Percentiles rank a stretch among this genome's conserved stretches.
These are phyloP conservation scores for Kokia cookei DNA, from an alignment of 441 rosid species.

Conservation along the genomic window DNA sequence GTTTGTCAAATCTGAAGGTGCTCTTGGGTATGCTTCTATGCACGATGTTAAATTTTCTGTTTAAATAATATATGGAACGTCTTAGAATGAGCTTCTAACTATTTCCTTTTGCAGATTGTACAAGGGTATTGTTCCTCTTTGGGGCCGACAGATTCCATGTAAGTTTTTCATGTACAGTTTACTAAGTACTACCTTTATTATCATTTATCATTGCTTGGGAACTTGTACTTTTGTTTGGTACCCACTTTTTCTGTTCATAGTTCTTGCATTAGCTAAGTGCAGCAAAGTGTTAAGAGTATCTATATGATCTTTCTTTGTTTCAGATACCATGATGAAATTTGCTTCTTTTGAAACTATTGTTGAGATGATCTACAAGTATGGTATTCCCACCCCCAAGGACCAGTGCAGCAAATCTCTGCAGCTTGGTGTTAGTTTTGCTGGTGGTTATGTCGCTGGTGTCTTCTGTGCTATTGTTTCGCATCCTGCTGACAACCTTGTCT, in stretches of 20 bases:
- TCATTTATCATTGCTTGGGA: not conserved
- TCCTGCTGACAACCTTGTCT: constrained; percentile 98
- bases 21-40: constrained; percentile 55
- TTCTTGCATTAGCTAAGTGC: not conserved
- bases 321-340: constrained; percentile 99
- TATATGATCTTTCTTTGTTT: constrained; percentile 1
- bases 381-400: constrained; percentile 78
- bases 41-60: not conserved
- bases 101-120: constrained; percentile 62
- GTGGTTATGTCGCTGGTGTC: constrained; percentile 95
- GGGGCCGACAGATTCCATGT: constrained; percentile 99
- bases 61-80: not conserved
- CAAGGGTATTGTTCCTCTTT: constrained; percentile 94
- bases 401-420: constrained; percentile 87
- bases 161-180: constrained; percentile 26
- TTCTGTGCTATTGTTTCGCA: constrained; percentile 96
- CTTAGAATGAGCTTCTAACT: not conserved
- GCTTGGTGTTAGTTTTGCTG: constrained; percentile 93
- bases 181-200: not conserved
- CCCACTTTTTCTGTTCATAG: not conserved
- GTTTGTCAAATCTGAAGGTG: constrained; percentile 91
- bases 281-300: not conserved
- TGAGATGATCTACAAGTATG: constrained; percentile 91
- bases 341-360: constrained; percentile 97
- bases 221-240: not conserved